Percentiles rank a stretch among this genome's conserved stretches.
Conservation (phyloP, 768 basidiomycete species). For the Mycena kentingensis region DNA sequence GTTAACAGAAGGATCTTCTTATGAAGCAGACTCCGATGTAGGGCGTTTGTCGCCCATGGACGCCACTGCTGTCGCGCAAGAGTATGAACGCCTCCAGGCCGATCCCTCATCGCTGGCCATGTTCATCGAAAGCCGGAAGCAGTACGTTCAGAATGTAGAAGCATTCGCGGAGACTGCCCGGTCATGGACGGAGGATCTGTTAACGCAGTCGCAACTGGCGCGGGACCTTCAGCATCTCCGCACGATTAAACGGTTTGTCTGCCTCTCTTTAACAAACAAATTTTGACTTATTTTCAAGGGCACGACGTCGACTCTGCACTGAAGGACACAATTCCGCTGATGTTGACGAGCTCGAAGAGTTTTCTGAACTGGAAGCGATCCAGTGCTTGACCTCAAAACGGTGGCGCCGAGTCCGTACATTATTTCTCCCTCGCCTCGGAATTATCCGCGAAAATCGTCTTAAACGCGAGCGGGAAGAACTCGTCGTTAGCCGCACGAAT, state of each 20-base stretch:
- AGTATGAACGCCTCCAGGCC: constrained; percentile 10
- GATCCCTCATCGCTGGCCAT: not conserved
- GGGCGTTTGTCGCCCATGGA: constrained; percentile 17
- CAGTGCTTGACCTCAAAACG: constrained; percentile 14
- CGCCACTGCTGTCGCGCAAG: constrained; percentile 3
- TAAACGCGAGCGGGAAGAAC: not conserved
- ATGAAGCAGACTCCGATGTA: not conserved
- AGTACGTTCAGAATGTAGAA: not conserved
- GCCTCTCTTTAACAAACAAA: not conserved
- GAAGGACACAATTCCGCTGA: constrained; percentile 9
- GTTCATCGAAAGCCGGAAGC: constrained; percentile 9
- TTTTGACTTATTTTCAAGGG: constrained; percentile 4
- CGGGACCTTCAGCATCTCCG: not conserved
- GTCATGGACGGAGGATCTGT: not conserved
- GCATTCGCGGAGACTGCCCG: constrained; percentile 1
- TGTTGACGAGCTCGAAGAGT: not conserved
- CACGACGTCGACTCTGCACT: constrained; percentile 7
- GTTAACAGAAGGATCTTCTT: constrained; percentile 2
- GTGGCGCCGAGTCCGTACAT: constrained; percentile 15
- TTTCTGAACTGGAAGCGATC: constrained; percentile 3
- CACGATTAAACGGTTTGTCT: constrained; percentile 1
- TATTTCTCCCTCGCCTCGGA: constrained; percentile 8
- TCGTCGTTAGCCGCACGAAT: not conserved
- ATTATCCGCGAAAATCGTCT: constrained; percentile 5
- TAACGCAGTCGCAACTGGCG: not conserved